Conservation (phyloP, 225 moss, liverwort and hornwort genomes). For the Bryum argenteum region DNA sequence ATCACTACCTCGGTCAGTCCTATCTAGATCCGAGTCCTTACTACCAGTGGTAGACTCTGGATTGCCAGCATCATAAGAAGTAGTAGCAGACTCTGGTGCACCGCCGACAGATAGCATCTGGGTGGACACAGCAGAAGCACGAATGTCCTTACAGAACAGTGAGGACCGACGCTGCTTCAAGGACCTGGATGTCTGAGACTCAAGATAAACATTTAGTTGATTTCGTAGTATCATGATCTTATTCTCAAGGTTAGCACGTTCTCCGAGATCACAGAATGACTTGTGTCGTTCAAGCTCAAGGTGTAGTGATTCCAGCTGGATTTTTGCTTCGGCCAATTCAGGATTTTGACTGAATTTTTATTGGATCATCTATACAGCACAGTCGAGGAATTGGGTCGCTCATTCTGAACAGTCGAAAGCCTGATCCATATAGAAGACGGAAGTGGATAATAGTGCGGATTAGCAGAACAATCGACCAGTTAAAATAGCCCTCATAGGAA, state of each 20-base stretch:
- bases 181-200: constrained; percentile 49
- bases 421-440: too few relatives aligned
- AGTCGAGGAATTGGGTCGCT: background rate
- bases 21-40: constrained; percentile 29
- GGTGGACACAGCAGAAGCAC: constrained; percentile 20
- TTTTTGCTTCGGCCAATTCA: constrained; percentile 63
- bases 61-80: background rate
- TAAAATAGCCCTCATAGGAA: too few relatives aligned
- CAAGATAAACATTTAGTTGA: constrained; percentile 57
- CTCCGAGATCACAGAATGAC: constrained; percentile 70
- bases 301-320: constrained; percentile 58
- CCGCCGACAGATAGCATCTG: too few relatives aligned
- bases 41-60: constrained; percentile 20
- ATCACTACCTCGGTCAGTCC: constrained; percentile 43
- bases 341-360: constrained; percentile 81
- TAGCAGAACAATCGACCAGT: too few relatives aligned
- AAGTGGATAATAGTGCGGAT: too few relatives aligned
- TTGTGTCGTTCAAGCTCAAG: constrained; percentile 66
- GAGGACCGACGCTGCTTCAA: constrained; percentile 42
- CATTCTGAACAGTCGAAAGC: too few relatives aligned
- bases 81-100: constrained; percentile 17
- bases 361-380: constrained; percentile 64
- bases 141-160: background rate
- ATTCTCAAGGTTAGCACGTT: constrained; percentile 61
- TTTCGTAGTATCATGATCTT: constrained; percentile 70